Conservation (phyloP, 2,329 filamentous ascomycete species). For the Pseudogymnoascus sp. region DNA sequence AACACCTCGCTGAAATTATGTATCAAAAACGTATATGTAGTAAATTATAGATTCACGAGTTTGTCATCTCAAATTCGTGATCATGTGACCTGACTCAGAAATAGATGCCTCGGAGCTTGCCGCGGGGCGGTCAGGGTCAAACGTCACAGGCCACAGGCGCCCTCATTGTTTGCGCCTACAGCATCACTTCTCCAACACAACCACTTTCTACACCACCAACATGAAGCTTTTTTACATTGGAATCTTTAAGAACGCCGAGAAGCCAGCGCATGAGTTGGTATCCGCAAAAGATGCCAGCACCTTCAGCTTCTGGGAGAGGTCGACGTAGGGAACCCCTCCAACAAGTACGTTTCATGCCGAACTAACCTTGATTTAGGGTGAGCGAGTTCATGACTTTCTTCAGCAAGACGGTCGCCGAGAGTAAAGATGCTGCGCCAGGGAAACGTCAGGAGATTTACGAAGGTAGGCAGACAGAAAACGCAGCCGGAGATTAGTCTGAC, state of each 20-base stretch:
- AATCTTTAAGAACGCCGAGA: constrained; percentile 72
- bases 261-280: constrained; percentile 65
- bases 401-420: constrained; percentile 78
- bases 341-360: constrained; percentile 17
- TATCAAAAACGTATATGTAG: not conserved
- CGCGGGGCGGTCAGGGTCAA: constrained; percentile 6
- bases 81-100: constrained; percentile 9
- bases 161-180: constrained; percentile 8
- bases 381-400: constrained; percentile 73
- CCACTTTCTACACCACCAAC: constrained; percentile 32
- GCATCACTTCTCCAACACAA: constrained; percentile 2
- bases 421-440: constrained; percentile 58
- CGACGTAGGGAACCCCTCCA: constrained; percentile 2
- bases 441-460: constrained; percentile 80
- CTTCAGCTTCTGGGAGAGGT: constrained; percentile 10
- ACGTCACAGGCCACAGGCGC: constrained; percentile 8
- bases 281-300: constrained; percentile 10
- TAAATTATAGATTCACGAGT: not conserved
- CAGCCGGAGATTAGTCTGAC: constrained; percentile 9
- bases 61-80: not conserved
- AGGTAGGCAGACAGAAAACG: constrained; percentile 37
- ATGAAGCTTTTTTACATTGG: constrained; percentile 90
- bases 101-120: not conserved
- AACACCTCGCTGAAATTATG: not conserved
- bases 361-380: constrained; percentile 33